Evolutionary conservation across 2,329 filamentous ascomycete species (phyloP).

Genomic region (Cladosporium velox): DNA sequence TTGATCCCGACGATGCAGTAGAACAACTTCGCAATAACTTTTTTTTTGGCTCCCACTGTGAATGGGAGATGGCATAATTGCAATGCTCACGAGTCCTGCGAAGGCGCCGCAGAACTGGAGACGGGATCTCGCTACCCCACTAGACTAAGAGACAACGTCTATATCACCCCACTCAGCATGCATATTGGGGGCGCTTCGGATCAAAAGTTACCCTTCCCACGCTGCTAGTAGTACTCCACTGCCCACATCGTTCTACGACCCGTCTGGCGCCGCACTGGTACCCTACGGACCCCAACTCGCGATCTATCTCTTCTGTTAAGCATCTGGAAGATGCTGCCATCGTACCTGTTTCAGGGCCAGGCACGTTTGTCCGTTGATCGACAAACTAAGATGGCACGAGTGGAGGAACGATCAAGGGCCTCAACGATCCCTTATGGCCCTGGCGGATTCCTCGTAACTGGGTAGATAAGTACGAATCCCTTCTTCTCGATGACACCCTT

Average conservation of each 20-base stretch:
- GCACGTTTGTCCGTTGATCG: conserved; percentile 14
- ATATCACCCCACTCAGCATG: conserved; percentile 14
- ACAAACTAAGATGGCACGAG: not conserved
- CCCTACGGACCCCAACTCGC: not conserved
- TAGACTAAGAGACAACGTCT: conserved; percentile 16
- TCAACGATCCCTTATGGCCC: conserved; percentile 15
- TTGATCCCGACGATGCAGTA: not conserved
- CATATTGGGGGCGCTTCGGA: not conserved
- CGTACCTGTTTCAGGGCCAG: conserved; percentile 16
- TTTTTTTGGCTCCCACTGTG: no score
- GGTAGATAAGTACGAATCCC: conserved; percentile 4
- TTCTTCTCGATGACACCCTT: not conserved
- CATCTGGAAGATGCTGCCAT: conserved; percentile 14
- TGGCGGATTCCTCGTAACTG: conserved; percentile 5
- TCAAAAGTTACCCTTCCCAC: conserved; percentile 3
- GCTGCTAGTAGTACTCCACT: not conserved
- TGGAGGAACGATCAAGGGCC: conserved; percentile 1
- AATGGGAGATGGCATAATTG: not conserved
- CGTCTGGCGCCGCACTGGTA: conserved; percentile 17
- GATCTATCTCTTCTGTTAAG: not conserved
- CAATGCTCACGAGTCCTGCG: not conserved
- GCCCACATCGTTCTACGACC: conserved; percentile 12
- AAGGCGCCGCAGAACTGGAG: not conserved
- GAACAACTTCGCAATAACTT: no score
- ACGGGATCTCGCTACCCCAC: not conserved